phyloP scores from a whole-genome alignment of 192 early-diverging fungal genomes.

The Phlyctochytrium bullatum region DNA sequence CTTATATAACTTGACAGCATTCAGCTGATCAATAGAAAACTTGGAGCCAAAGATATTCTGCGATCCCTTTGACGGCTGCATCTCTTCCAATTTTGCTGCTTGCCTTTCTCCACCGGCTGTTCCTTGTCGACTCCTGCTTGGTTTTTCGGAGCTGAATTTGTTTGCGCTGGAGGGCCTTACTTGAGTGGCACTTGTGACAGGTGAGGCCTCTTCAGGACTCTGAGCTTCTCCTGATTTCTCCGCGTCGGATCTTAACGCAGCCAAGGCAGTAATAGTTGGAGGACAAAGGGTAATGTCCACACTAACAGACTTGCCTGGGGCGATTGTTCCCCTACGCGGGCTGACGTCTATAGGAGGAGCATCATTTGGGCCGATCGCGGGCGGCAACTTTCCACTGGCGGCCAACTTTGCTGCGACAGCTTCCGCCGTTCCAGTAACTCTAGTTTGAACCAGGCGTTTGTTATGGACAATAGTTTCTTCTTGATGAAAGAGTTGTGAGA shows the following conservation, averaged over 20 bases:
- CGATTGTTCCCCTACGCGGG: slow-evolving; percentile 13
- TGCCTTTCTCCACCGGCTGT: not conserved
- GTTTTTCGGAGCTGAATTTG: not conserved
- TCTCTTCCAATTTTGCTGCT: not conserved
- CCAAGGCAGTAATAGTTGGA: slow-evolving; percentile 10
- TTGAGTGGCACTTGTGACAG: not conserved
- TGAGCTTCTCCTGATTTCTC: not conserved
- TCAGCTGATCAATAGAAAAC: not conserved
- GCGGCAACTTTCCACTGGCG: not conserved
- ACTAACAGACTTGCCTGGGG: slow-evolving; percentile 16
- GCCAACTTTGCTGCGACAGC: too few species aligned
- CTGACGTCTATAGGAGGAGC: slow-evolving; percentile 8
- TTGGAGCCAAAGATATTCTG: not conserved
- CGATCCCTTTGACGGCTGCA: not conserved
- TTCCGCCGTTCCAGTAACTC: too few species aligned
- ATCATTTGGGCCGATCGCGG: slow-evolving; percentile 4
- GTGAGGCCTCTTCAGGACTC: not conserved
- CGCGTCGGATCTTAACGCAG: not conserved
- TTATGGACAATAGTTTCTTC: not conserved
- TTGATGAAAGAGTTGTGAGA: not conserved
- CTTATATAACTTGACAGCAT: slow-evolving; percentile 1
- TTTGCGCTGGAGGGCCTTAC: not conserved
- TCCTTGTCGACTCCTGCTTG: not conserved
- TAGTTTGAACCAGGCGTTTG: not conserved
- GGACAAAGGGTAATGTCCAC: not conserved